Evolutionary conservation across 2,329 filamentous ascomycete species (phyloP).

Genomic region (Neopestalotiopsis rosae): DNA sequence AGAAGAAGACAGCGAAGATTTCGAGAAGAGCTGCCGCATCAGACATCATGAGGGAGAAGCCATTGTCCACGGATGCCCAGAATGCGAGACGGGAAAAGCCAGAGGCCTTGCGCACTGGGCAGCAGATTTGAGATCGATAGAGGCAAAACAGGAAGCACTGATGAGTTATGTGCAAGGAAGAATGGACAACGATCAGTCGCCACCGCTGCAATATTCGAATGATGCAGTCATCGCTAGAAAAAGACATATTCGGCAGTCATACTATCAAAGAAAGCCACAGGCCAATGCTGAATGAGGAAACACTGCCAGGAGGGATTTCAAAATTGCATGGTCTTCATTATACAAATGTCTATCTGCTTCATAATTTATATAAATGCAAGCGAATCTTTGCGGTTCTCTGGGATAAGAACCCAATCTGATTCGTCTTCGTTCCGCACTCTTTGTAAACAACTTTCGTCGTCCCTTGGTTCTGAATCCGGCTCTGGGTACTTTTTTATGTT

Average conservation of each 20-base stretch:
- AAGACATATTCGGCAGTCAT: background rate
- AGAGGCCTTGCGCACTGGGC: background rate
- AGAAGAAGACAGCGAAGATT: background rate
- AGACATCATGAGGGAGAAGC: background rate
- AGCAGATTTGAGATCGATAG: background rate
- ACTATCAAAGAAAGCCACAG: background rate
- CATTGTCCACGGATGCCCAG: background rate
- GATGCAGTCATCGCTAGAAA: background rate
- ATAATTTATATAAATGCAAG: slow-evolving; percentile 16
- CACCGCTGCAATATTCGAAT: background rate
- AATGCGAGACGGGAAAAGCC: background rate
- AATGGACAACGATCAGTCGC: background rate
- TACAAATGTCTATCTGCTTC: background rate
- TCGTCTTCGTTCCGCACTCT: background rate
- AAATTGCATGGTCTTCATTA: too few relatives aligned
- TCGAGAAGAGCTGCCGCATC: background rate
- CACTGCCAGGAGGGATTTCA: background rate
- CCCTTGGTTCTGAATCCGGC: slow-evolving; percentile 38
- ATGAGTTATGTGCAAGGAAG: background rate
- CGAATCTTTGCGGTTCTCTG: slow-evolving; percentile 9
- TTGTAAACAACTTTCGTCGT: background rate
- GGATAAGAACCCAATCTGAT: slow-evolving; percentile 10
- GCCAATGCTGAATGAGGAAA: background rate
- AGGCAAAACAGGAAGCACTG: background rate
- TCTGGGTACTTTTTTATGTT: slow-evolving; percentile 54